Conservation (phyloP, 371 early-diverging fungal genomes). For the Nematocida displodere region DNA sequence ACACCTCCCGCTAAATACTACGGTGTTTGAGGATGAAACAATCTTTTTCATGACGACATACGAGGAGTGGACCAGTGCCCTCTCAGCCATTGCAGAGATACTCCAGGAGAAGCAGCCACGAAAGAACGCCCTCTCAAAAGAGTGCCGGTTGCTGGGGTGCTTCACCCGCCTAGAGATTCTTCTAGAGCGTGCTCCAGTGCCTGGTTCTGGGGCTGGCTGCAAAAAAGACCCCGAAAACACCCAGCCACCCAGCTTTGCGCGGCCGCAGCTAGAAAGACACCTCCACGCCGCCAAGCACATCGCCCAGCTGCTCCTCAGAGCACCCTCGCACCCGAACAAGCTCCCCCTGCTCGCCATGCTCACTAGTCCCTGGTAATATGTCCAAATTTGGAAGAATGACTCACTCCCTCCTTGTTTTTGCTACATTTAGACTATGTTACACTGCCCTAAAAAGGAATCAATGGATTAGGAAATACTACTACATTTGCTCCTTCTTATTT, state of each 20-base stretch:
- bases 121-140: constrained; percentile 12
- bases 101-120: background rate
- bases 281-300: background rate
- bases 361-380: background rate
- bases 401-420: no score
- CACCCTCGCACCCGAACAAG: background rate
- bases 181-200: background rate
- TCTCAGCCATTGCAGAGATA: constrained; percentile 1
- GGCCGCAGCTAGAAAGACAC: background rate
- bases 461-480: no score
- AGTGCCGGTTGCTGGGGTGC: constrained; percentile 4
- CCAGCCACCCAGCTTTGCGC: background rate
- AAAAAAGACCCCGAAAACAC: background rate
- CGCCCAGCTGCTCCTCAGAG: background rate
- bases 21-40: constrained; percentile 26
- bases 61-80: no score
- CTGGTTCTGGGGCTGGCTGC: background rate
- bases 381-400: no score
- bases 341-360: background rate
- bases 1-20: background rate
- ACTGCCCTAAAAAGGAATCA: no score
- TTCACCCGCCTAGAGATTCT: background rate
- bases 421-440: no score
- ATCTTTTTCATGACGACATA: background rate
- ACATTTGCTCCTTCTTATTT: no score